Percentiles rank a stretch among this genome's conserved stretches.
Conservation (phyloP, 176 grass and related monocot genomes). For the Carex myosuroides region DNA sequence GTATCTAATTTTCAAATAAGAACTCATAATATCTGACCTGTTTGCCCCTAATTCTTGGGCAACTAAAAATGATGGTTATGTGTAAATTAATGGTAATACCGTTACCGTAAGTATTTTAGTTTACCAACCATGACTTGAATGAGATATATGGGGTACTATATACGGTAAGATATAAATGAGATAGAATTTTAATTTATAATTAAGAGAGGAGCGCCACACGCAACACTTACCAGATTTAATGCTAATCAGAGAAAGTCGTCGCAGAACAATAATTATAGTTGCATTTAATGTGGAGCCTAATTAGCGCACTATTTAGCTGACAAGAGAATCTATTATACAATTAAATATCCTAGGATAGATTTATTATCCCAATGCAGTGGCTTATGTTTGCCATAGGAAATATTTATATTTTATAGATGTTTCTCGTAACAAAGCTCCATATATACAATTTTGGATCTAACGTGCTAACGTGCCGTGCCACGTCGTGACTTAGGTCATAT, state of each 20-base stretch:
- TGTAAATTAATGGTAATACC: too few relatives aligned
- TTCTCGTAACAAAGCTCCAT: too few relatives aligned
- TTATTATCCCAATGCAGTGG: background rate
- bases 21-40: too few relatives aligned
- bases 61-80: too few relatives aligned
- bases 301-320: slow-evolving; percentile 2
- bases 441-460: too few relatives aligned
- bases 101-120: background rate
- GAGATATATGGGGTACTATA: background rate
- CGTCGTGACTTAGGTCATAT: too few relatives aligned
- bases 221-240: background rate
- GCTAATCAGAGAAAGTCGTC: background rate
- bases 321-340: background rate
- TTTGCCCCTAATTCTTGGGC: too few relatives aligned
- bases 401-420: too few relatives aligned
- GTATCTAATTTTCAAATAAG: too few relatives aligned
- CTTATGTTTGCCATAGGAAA: too few relatives aligned
- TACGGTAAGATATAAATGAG: background rate
- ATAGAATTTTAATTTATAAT: background rate
- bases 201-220: background rate
- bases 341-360: background rate
- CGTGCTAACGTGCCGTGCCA: too few relatives aligned
- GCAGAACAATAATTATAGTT: background rate
- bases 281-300: background rate
- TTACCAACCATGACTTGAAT: background rate